These are phyloP conservation scores for Pyrenopolyporus hunteri DNA, from an alignment of 495 filamentous ascomycete species.

Conservation along the genomic window DNA sequence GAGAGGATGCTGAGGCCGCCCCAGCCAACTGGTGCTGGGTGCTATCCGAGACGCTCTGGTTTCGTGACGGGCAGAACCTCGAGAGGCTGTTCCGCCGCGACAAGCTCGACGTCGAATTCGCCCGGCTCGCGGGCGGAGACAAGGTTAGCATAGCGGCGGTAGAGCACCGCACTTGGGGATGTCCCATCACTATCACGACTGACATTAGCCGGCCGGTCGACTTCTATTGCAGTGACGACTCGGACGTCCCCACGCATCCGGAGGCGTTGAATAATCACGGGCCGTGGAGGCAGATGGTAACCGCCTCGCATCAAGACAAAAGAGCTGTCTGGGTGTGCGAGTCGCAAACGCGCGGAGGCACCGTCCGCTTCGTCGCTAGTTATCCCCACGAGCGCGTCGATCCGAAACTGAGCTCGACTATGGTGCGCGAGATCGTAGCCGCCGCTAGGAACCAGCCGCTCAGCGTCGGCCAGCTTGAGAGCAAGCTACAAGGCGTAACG, in stretches of 20 bases:
- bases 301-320: not conserved
- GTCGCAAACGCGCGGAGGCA: not conserved
- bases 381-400: slow-evolving; percentile 4
- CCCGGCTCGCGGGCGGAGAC: slow-evolving; percentile 24
- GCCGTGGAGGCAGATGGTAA: slow-evolving; percentile 1
- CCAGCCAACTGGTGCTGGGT: slow-evolving; percentile 22
- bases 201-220: slow-evolving; percentile 17
- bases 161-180: slow-evolving; percentile 19
- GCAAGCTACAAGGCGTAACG: slow-evolving; percentile 3
- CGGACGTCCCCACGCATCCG: not conserved
- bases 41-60: slow-evolving; percentile 10
- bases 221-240: not conserved
- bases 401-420: slow-evolving; percentile 24
- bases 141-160: not conserved
- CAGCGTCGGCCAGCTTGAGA: not conserved
- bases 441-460: not conserved
- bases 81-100: not conserved
- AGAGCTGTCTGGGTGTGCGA: slow-evolving; percentile 12
- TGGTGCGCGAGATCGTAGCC: not conserved
- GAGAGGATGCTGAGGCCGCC: too few relatives aligned
- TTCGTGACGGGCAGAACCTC: not conserved
- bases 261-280: not conserved
- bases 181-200: slow-evolving; percentile 4
- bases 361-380: slow-evolving; percentile 14
- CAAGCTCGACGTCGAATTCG: slow-evolving; percentile 19